Percentiles rank a stretch among this genome's conserved stretches.
These are phyloP conservation scores for Suhomyces guaymorum DNA, from an alignment of 1,139 yeast genomes.

Conservation along the genomic window DNA sequence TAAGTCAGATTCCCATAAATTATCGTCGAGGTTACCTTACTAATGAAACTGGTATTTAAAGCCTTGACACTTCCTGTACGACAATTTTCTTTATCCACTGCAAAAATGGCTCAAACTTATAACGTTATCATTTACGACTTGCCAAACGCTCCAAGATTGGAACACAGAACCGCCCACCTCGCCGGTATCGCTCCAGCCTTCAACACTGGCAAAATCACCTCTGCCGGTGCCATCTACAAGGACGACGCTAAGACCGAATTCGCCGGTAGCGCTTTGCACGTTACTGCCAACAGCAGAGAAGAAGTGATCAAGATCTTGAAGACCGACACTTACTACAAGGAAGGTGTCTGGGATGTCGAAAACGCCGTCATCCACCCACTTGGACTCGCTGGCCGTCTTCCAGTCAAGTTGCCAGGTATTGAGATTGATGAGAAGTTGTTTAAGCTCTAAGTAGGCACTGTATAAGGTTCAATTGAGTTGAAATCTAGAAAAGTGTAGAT, in stretches of 20 bases:
- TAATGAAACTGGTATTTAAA: slow-evolving; percentile 6
- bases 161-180: slow-evolving; percentile 60
- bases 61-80: slow-evolving; percentile 2
- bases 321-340: slow-evolving; percentile 59
- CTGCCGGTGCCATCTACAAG: slow-evolving; percentile 65
- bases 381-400: slow-evolving; percentile 21
- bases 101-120: slow-evolving; percentile 48
- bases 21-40: not conserved
- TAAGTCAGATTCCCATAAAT: not conserved
- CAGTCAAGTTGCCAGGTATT: slow-evolving; percentile 15
- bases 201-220: slow-evolving; percentile 54
- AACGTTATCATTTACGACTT: slow-evolving; percentile 71
- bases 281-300: slow-evolving; percentile 62
- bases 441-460: slow-evolving; percentile 13
- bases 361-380: slow-evolving; percentile 60
- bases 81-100: slow-evolving; percentile 5
- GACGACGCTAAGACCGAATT: slow-evolving; percentile 54
- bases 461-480: no score
- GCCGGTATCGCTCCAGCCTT: slow-evolving; percentile 53
- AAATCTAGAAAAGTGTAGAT: no score
- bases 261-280: slow-evolving; percentile 69
- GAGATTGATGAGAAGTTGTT: slow-evolving; percentile 14
- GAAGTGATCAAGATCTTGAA: slow-evolving; percentile 65
- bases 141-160: slow-evolving; percentile 60
- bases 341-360: slow-evolving; percentile 78